These are phyloP conservation scores for Hirschfeldia incana DNA, from an alignment of 345 rosid genomes.

Conservation along the genomic window DNA sequence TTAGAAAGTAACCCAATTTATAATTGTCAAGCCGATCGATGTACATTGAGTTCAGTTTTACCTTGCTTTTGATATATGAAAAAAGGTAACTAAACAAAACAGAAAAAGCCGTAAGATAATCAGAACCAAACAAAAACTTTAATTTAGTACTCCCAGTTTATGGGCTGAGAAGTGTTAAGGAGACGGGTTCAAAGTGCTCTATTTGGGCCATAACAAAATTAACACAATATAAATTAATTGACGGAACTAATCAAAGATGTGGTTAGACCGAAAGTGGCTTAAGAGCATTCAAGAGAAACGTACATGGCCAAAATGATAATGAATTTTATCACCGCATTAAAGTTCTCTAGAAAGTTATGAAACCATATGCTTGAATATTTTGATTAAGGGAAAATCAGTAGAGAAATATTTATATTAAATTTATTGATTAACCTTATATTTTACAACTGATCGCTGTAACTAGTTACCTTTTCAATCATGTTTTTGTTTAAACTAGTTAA, in stretches of 20 bases:
- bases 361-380: too few relatives aligned
- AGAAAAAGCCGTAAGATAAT: neutral
- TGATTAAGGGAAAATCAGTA: too few relatives aligned
- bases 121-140: neutral
- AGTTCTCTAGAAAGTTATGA: too few relatives aligned
- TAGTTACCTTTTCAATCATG: neutral
- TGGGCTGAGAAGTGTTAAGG: neutral
- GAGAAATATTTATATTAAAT: too few relatives aligned
- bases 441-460: neutral
- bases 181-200: neutral
- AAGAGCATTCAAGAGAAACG: neutral
- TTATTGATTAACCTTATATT: too few relatives aligned
- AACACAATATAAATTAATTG: neutral
- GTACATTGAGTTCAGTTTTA: neutral
- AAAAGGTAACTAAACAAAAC: neutral
- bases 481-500: neutral
- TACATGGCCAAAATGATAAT: neutral
- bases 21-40: neutral
- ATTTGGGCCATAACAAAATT: neutral
- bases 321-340: too few relatives aligned
- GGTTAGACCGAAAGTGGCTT: neutral
- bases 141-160: neutral
- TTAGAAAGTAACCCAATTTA: neutral
- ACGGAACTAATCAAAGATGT: neutral
- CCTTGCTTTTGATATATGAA: neutral